Evolutionary conservation across 305 asterid species (phyloP).

Genomic region (Fraxinus angustifolia): DNA sequence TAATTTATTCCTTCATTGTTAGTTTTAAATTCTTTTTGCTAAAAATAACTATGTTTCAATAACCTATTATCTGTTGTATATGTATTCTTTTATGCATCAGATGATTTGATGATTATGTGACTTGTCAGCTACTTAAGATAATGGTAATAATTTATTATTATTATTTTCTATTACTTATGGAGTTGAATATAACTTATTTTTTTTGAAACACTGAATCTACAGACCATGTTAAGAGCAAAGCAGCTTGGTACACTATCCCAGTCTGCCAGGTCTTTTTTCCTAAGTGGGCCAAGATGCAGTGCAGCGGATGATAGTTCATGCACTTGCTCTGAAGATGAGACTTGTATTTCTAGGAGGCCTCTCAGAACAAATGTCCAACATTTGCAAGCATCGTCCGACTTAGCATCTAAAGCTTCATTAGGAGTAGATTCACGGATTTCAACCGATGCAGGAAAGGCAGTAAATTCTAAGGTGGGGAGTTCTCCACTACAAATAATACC

Average conservation of each 20-base stretch:
- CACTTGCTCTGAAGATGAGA: constrained; percentile 78
- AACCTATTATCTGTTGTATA: not conserved
- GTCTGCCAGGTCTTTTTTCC: constrained; percentile 71
- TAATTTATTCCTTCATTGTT: not conserved
- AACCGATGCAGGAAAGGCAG: constrained; percentile 42
- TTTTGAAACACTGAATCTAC: constrained; percentile 24
- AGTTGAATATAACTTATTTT: constrained; percentile 2
- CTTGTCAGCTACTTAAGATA: not conserved
- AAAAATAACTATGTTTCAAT: not conserved
- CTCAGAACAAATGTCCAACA: constrained; percentile 44
- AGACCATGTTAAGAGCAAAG: constrained; percentile 85
- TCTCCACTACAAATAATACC: constrained; percentile 38
- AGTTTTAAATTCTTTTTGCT: not conserved
- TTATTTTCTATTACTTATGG: not conserved
- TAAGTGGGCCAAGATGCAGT: constrained; percentile 69
- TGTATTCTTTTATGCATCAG: not conserved
- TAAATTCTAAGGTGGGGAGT: constrained; percentile 32
- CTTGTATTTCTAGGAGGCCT: constrained; percentile 57
- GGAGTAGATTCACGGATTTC: constrained; percentile 51
- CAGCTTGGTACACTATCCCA: constrained; percentile 79
- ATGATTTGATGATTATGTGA: not conserved
- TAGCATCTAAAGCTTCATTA: constrained; percentile 44
- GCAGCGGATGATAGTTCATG: constrained; percentile 82
- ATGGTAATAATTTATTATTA: not conserved
- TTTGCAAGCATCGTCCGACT: constrained; percentile 37